Percentiles rank a stretch among this genome's conserved stretches.
These are phyloP conservation scores for Neurospora discreta DNA, from an alignment of 495 filamentous ascomycete genomes.

Conservation along the genomic window DNA sequence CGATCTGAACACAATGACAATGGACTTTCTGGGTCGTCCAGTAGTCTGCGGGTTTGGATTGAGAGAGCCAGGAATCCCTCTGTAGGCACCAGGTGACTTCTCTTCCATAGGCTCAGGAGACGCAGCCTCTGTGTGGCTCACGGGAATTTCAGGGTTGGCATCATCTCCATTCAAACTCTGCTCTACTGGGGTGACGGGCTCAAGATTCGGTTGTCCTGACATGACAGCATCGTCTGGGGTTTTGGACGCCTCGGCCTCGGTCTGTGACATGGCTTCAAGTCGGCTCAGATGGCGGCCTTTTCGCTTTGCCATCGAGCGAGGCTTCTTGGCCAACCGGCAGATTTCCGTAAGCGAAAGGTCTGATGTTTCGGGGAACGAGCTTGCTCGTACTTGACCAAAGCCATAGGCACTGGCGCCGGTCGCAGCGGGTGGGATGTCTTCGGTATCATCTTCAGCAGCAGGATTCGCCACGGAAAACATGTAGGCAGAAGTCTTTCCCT, in stretches of 20 bases:
- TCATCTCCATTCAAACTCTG: background rate
- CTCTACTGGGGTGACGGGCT: background rate
- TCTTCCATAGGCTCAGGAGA: background rate
- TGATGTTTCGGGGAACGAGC: constrained; percentile 6
- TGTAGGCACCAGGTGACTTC: constrained; percentile 5
- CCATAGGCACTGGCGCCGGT: constrained; percentile 9
- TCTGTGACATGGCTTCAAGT: background rate
- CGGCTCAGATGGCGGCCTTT: constrained; percentile 13
- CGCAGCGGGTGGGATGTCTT: background rate
- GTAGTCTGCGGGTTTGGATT: constrained; percentile 5
- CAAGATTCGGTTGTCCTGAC: background rate
- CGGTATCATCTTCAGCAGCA: background rate
- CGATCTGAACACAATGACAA: constrained; percentile 23
- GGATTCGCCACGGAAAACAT: constrained; percentile 24
- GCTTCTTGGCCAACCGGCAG: constrained; percentile 9
- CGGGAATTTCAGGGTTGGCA: background rate
- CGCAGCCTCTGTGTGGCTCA: background rate
- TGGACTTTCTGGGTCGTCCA: constrained; percentile 15
- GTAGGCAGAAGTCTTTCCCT: constrained; percentile 35
- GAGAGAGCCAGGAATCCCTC: constrained; percentile 13
- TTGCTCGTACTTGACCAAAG: constrained; percentile 16
- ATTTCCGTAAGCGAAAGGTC: constrained; percentile 15
- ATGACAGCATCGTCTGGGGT: background rate
- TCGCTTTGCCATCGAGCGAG: constrained; percentile 7
- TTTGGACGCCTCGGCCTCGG: background rate